Conservation (phyloP, 2,329 filamentous ascomycete genomes). For the Helicocarpus griseus region DNA sequence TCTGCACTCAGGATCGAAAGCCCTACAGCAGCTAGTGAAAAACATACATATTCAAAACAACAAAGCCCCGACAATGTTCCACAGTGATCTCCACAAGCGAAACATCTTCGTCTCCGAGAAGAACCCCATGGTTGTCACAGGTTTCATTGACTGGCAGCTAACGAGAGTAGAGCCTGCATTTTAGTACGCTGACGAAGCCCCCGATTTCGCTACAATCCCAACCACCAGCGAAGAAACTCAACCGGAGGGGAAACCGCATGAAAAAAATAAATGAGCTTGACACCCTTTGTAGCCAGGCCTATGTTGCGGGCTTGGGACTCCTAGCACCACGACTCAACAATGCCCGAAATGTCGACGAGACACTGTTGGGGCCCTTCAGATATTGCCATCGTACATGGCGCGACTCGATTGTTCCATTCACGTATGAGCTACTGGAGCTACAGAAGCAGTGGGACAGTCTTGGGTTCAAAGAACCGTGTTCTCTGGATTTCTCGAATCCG, state of each 20-base stretch:
- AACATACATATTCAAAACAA: slow-evolving; percentile 17
- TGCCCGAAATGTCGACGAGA: slow-evolving; percentile 23
- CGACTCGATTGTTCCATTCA: slow-evolving; percentile 28
- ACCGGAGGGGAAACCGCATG: not conserved
- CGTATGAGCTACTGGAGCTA: slow-evolving; percentile 30
- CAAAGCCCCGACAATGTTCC: slow-evolving; percentile 23
- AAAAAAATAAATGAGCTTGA: not conserved
- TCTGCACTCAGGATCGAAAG: slow-evolving; percentile 18
- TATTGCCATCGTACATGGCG: slow-evolving; percentile 33
- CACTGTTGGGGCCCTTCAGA: slow-evolving; percentile 28
- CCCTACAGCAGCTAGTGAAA: slow-evolving; percentile 21
- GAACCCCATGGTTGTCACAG: slow-evolving; percentile 27
- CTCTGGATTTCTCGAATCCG: not conserved
- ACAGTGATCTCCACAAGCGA: slow-evolving; percentile 30
- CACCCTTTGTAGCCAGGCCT: slow-evolving; percentile 21
- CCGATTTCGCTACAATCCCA: slow-evolving; percentile 27
- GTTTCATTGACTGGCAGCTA: slow-evolving; percentile 35
- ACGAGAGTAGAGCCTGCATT: slow-evolving; percentile 31
- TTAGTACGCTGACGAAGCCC: slow-evolving; percentile 26
- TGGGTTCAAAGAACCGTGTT: slow-evolving; percentile 20
- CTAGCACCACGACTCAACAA: not conserved
- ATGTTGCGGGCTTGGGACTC: slow-evolving; percentile 8
- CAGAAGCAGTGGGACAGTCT: slow-evolving; percentile 28
- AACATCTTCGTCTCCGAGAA: slow-evolving; percentile 34
- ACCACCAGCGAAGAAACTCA: not conserved